Evolutionary conservation across 768 basidiomycete genomes (phyloP), one percentile per base, ranked within the genome.

Genomic region (Suillus luteus): DNA sequence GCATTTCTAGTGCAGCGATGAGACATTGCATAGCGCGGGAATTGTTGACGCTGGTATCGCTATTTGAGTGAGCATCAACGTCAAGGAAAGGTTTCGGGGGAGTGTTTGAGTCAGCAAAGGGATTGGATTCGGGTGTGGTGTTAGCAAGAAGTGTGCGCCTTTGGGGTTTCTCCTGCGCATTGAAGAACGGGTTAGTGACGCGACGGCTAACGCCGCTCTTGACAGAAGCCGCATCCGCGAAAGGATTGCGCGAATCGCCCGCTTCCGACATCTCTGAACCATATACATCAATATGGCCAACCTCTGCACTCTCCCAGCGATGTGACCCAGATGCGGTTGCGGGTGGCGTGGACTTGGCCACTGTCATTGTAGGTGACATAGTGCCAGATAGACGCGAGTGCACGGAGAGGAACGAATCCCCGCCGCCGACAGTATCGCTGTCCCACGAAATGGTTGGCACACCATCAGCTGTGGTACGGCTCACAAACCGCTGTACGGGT

Each of bases 221-320:
- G 57, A 64, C 27, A 6, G 69, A 67, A 15, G 38, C 63, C 9
- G 71, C 59, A 44, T 77, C 68, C 22, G 71, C 66, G 31, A 77
- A 77, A 46, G 74, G 69, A 59, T 70, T 72, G 38, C 62, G 66
- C 38, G 66, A 69, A 1, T 71, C 64, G 6, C 37, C 44, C 5
- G 17, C 8, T 4, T 67, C 66, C 33, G 61, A 41, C 19, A 27
- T 10, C 15, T 59, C 65, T 0, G 64, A 52, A 51, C 71, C 72
- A 2, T 70, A 59, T 51, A 74, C 72, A 37, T 72, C 76, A 54
- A 76, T 77, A 61, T 83, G 76, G 59, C 89, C 67, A 22, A 90
- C 85, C 69, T 89, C 86, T 3, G 88, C 88, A 9, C 86, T 86
- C 72, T 91, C 85, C 89, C 89, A 91, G 55, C 73, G 80, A 75